Evolutionary conservation across 495 filamentous ascomycete species (phyloP).

Genomic region (Penicillium psychrofluorescens): DNA sequence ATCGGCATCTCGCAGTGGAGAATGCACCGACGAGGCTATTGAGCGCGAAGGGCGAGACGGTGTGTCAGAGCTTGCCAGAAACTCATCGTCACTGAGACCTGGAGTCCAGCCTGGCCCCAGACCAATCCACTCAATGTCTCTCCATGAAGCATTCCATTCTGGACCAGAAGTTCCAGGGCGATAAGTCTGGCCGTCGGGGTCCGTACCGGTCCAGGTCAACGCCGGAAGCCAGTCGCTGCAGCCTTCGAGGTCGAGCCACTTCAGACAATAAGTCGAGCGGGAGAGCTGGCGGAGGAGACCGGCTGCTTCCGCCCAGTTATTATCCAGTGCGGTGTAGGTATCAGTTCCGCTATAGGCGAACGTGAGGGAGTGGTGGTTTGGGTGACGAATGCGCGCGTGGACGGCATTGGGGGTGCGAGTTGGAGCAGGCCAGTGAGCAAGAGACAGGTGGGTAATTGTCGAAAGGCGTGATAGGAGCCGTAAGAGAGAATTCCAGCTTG

Average conservation of each 20-base stretch:
- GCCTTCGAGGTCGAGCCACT: conserved; percentile 76
- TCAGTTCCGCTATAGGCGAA: conserved; percentile 56
- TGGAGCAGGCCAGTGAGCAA: conserved; percentile 76
- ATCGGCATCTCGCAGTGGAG: conserved; percentile 1
- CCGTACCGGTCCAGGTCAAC: conserved; percentile 39
- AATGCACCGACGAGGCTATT: conserved; percentile 12
- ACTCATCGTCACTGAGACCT: conserved; percentile 6
- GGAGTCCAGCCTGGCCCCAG: conserved; percentile 46
- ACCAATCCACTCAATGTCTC: conserved; percentile 39
- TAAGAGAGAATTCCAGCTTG: conserved; percentile 64
- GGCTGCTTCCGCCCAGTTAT: conserved; percentile 65
- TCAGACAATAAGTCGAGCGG: conserved; percentile 57
- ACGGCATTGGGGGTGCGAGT: conserved; percentile 54
- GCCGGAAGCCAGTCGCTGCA: conserved; percentile 65
- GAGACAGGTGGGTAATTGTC: conserved; percentile 66
- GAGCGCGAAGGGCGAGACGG: conserved; percentile 3
- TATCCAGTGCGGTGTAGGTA: conserved; percentile 57
- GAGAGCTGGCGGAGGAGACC: conserved; percentile 62
- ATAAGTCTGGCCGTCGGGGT: conserved; percentile 20
- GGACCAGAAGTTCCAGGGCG: conserved; percentile 22
- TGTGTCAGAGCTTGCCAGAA: not conserved
- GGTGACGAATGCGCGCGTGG: conserved; percentile 33
- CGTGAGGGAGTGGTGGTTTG: conserved; percentile 32
- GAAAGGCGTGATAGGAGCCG: conserved; percentile 52
- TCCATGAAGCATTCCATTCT: conserved; percentile 46